phyloP scores from a whole-genome alignment of 768 basidiomycete species.

The Termitomyces sp. region DNA sequence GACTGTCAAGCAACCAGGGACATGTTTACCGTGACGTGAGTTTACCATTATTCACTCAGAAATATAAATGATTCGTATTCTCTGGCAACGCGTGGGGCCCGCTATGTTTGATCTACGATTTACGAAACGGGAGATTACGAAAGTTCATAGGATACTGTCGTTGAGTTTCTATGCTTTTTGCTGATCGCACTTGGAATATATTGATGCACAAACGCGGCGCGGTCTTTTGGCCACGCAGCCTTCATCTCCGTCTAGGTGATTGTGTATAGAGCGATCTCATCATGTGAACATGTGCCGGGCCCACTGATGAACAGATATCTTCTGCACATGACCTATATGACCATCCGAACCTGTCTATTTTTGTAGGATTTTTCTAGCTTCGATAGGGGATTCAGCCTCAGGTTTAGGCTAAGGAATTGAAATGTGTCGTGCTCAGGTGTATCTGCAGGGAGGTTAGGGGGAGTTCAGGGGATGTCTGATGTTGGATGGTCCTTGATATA shows the following conservation, averaged over 20 bases:
- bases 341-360: background rate
- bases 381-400: background rate
- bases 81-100: slow-evolving; percentile 18
- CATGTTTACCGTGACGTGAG: slow-evolving; percentile 42
- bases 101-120: slow-evolving; percentile 4
- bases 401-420: background rate
- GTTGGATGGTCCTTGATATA: background rate
- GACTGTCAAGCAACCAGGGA: slow-evolving; percentile 6
- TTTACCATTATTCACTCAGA: slow-evolving; percentile 49
- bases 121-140: slow-evolving; percentile 1
- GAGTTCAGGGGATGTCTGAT: background rate
- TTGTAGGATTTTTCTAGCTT: background rate
- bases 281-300: background rate
- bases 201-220: slow-evolving; percentile 14
- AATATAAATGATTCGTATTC: slow-evolving; percentile 44
- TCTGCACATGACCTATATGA: background rate
- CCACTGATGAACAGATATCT: background rate
- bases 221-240: slow-evolving; percentile 5
- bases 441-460: background rate
- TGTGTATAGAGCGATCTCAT: background rate
- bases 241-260: slow-evolving; percentile 7
- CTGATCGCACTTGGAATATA: slow-evolving; percentile 11
- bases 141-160: slow-evolving; percentile 5
- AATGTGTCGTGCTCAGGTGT: background rate
- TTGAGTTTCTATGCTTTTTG: slow-evolving; percentile 19